phyloP scores from a whole-genome alignment of 371 early-diverging fungal genomes.

The Actinomortierella ambigua region DNA sequence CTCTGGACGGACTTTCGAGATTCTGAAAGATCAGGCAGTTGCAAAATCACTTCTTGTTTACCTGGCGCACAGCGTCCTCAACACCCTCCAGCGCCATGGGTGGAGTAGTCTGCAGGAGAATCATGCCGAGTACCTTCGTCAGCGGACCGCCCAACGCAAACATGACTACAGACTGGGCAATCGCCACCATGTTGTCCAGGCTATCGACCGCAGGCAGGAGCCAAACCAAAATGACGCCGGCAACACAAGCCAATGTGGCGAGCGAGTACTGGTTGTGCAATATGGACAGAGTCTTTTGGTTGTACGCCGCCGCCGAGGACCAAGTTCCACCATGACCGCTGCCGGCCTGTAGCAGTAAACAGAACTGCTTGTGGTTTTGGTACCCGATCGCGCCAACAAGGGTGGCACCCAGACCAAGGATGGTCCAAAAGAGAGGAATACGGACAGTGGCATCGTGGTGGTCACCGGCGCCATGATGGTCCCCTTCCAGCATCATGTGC shows the following conservation, averaged over 20 bases:
- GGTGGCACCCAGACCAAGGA: constrained; percentile 53
- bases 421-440: constrained; percentile 51
- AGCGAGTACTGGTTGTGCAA: constrained; percentile 38
- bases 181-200: constrained; percentile 59
- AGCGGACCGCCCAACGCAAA: constrained; percentile 46
- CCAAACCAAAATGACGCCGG: constrained; percentile 33
- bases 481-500: constrained; percentile 58
- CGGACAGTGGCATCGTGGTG: constrained; percentile 30
- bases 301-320: background rate
- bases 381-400: constrained; percentile 56
- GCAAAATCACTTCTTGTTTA: constrained; percentile 10
- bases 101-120: constrained; percentile 48
- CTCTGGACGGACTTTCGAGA: constrained; percentile 1
- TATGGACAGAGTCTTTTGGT: background rate
- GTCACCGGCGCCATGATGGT: constrained; percentile 50
- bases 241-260: constrained; percentile 30
- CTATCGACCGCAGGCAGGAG: constrained; percentile 35
- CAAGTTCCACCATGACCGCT: background rate
- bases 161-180: constrained; percentile 60
- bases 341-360: constrained; percentile 11
- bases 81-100: constrained; percentile 23
- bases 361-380: constrained; percentile 63
- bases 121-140: constrained; percentile 44
- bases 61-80: constrained; percentile 45
- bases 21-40: background rate